Conservation (phyloP, 23 red algal species). For the Cyanidioschyzon merolae region DNA sequence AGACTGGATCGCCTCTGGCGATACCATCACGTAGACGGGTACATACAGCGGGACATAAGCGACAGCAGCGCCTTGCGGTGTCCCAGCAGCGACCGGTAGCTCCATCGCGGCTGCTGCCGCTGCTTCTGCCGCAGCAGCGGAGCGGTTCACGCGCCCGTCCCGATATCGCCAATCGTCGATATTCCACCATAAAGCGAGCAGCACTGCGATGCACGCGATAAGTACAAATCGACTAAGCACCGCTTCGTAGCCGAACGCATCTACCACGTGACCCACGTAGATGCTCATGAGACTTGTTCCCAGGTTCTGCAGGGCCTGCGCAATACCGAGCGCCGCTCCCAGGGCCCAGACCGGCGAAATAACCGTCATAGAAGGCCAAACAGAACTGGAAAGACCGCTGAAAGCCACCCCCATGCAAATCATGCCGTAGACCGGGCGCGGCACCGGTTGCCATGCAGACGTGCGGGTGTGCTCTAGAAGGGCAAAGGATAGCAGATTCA, state of each 20-base stretch:
- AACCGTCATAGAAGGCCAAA: conserved; percentile 22
- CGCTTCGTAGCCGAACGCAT: conserved; percentile 12
- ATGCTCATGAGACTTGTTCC: conserved; percentile 16
- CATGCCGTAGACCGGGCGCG: neutral
- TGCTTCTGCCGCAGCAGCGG: neutral
- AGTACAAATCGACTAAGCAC: neutral
- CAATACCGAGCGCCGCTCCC: conserved; percentile 20
- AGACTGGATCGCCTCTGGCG: conserved; percentile 3
- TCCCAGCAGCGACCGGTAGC: neutral
- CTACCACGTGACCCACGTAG: conserved; percentile 15
- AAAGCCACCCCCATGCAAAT: conserved; percentile 17
- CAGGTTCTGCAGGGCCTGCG: conserved; percentile 29
- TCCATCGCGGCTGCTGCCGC: neutral
- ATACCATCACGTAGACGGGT: conserved; percentile 2
- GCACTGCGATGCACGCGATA: neutral
- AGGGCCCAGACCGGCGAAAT: neutral
- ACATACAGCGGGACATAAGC: conserved; percentile 3
- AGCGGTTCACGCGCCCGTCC: conserved; percentile 1
- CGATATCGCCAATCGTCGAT: neutral
- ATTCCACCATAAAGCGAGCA: conserved; percentile 8
- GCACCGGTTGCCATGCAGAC: neutral
- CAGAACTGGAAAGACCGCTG: conserved; percentile 16
- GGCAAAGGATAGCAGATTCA: conserved; percentile 3
- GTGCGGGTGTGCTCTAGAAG: neutral
- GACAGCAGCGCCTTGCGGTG: neutral